Evolutionary conservation across 441 rosid genomes (phyloP), one percentile per base, ranked within the genome.

Genomic region (Mallotus japonicus): DNA sequence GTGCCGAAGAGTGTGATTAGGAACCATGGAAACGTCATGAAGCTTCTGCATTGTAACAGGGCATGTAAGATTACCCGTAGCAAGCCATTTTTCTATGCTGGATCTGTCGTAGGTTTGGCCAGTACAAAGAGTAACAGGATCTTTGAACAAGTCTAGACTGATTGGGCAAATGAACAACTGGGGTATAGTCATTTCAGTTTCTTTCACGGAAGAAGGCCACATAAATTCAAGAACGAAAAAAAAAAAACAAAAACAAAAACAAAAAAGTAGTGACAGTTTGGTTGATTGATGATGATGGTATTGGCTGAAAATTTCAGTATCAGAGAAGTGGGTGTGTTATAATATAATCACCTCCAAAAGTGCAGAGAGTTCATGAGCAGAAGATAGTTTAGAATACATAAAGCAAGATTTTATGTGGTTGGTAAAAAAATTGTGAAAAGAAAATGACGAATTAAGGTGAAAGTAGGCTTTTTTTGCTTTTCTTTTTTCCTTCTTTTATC

Each of bases 21-120:
- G 91, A 66, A 88, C 87, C 24, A 87, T 9, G 71, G 88, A 70
- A 37, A 73, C 76, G 72, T 88, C 88, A n/a, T 81, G 81, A 54
- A 88, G 92, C 79, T 70, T 83, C 80, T 85, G 92, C 92, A 85
- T 86, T 83, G 90, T 86, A 46, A 86, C 86, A 47, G 92, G 92
- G 75, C 92, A 88, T 2, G 88, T 87, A 60, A 83, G 82, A 75
- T 89, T 84, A 46, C 93, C 93, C 0, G 83, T 76, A 9, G 88
- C 78, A 16, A 89, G 76, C 93, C 93, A 89, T 80, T 76, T 82
- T 60, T 86, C 85, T 42, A 89, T 89, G 84, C 85, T 79, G 32
- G 86, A 66, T 63, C 93, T 77, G n/a, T 89, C 93, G 62, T 89
- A 87, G 22, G 93, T 89, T 66, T 89, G 93, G 70, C 93, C 93